A percentile compares a stretch with the other conserved stretches of the same genome.
Conservation (phyloP, 495 filamentous ascomycete species). For the Penicillium egyptiacum region DNA sequence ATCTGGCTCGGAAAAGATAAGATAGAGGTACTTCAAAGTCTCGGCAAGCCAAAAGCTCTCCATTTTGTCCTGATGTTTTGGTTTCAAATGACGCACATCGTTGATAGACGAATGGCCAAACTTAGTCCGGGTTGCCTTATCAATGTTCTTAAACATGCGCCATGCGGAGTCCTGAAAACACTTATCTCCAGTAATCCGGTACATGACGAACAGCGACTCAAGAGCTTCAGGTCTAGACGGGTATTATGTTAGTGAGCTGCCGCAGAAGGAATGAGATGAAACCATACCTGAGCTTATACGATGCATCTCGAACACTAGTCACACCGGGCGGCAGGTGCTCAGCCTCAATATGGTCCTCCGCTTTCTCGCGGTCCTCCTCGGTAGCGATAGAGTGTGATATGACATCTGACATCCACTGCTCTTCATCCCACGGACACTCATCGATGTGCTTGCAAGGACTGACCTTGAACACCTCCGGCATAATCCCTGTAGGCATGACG, state of each 20-base stretch:
- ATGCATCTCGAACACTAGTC: slow-evolving; percentile 53
- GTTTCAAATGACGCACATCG: slow-evolving; percentile 49
- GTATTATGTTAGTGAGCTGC: slow-evolving; percentile 5
- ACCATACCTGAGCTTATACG: slow-evolving; percentile 66
- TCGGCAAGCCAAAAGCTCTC: slow-evolving; percentile 68
- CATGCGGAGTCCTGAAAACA: slow-evolving; percentile 69
- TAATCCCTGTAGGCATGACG: slow-evolving; percentile 55
- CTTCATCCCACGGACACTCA: slow-evolving; percentile 58
- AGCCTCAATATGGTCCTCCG: slow-evolving; percentile 41
- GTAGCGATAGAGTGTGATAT: slow-evolving; percentile 19
- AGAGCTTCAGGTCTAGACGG: slow-evolving; percentile 60
- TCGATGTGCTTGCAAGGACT: slow-evolving; percentile 47
- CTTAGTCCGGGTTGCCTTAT: slow-evolving; percentile 57
- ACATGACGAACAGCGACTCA: slow-evolving; percentile 73
- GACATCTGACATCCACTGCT: slow-evolving; percentile 48
- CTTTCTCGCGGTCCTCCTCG: slow-evolving; percentile 35
- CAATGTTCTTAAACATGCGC: slow-evolving; percentile 71
- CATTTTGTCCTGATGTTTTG: slow-evolving; percentile 49
- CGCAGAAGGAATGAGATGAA: background rate
- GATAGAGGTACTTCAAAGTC: slow-evolving; percentile 91
- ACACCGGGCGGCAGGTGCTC: slow-evolving; percentile 59
- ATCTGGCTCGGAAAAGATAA: slow-evolving; percentile 75
- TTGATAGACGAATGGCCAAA: slow-evolving; percentile 58
- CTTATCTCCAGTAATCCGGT: slow-evolving; percentile 69
- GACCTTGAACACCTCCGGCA: slow-evolving; percentile 59